phyloP scores from a whole-genome alignment of 2,329 filamentous ascomycete species.

The Beauveria asiatica region DNA sequence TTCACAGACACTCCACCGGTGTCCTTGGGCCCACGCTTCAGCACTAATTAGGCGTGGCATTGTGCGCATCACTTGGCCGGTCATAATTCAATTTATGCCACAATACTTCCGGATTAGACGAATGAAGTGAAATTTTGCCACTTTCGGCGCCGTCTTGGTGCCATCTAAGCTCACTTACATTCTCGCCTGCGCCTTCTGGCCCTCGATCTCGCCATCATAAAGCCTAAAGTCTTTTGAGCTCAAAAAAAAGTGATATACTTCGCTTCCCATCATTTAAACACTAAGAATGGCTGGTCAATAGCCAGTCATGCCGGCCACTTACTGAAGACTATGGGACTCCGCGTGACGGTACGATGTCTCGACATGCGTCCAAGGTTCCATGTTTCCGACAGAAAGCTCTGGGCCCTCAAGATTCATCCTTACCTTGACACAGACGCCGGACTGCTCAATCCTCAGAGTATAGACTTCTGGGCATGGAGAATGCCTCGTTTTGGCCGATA shows the following conservation, averaged over 20 bases:
- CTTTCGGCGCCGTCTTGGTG: background rate
- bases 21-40: background rate
- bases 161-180: background rate
- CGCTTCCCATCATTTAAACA: too few species aligned
- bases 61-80: background rate
- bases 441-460: constrained; percentile 1
- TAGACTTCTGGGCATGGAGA: constrained; percentile 28
- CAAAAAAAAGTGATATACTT: background rate
- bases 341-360: too few species aligned
- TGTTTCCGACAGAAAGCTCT: too few species aligned
- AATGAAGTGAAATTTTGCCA: background rate
- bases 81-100: background rate
- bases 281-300: too few species aligned
- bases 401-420: too few species aligned
- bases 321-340: too few species aligned
- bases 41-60: background rate
- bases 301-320: too few species aligned
- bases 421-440: too few species aligned
- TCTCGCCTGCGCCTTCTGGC: background rate
- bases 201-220: background rate
- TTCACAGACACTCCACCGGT: background rate
- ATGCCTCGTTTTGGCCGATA: too few species aligned
- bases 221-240: background rate
- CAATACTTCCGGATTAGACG: background rate
- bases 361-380: too few species aligned